Base-by-base conservation (phyloP, 2,329 filamentous ascomycete species). In the Dactylellina parvicollis region DNA sequence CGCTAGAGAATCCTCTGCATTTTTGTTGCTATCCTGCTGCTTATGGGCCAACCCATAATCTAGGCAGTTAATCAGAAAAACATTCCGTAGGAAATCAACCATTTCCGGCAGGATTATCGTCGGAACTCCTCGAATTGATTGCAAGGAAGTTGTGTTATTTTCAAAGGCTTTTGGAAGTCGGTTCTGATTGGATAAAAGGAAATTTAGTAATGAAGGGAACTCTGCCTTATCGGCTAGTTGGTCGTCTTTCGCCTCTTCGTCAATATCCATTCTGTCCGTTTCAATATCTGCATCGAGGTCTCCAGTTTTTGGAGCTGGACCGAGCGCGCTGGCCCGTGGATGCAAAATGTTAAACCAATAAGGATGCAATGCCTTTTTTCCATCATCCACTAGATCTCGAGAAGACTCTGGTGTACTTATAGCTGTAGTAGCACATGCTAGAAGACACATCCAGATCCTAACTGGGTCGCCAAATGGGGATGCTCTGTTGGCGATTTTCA, bases 401-500 rank as follows among this genome's bases (percentile, higher is more conserved):
- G 90, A 87, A 79, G 93, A 90, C 55, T 87, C 86, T 1, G 82
- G 80, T 10, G 88, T 88, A 14, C 87, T 88, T 7, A 95, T 34
- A 5, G 30, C 18, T 2, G 26, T 9, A 4, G 69, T 73, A 20
- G 69, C 60, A 46, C 54, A 83, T 5, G 93, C 94, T 54, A 97
- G 84, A 14, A 98, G 86, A 79, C 97, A 88, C 49, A 97, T 90
- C 91, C 92, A 97, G 52, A 95, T 87, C 24, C 88, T 95, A 36
- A 89, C 84, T 8, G 92, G 85, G 78, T 96, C 92, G 18, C 85
- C 85, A 77, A 92, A 97, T 0, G 90, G 87, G 3, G 99, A 83
- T 78, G 92, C 96, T 55, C 91, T 86, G 79, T 98, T 98, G 9
- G 92, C 92, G 84, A 94, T 97, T 67, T 95, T 91, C 5, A 95